These are phyloP conservation scores for Schizosaccharomyces japonicus DNA, from an alignment of 805 yeast genomes.

Conservation along the genomic window DNA sequence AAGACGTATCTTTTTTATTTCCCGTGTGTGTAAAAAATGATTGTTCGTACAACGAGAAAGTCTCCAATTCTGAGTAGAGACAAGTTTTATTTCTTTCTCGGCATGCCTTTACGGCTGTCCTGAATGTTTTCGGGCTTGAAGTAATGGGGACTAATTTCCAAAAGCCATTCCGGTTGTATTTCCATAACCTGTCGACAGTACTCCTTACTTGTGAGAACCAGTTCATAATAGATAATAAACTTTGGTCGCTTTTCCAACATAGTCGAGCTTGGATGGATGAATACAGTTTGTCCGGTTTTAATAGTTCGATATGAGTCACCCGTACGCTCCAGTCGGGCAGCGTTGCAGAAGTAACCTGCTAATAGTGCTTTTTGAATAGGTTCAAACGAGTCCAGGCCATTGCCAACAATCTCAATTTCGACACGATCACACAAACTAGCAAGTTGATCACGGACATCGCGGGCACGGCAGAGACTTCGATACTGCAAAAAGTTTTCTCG, in stretches of 20 bases:
- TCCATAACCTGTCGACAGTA: slow-evolving; percentile 73
- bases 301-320: slow-evolving; percentile 51
- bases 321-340: slow-evolving; percentile 30
- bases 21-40: too few species aligned
- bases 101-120: too few species aligned
- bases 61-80: too few species aligned
- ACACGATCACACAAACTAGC: slow-evolving; percentile 30
- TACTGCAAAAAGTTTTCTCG: slow-evolving; percentile 58
- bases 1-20: too few species aligned
- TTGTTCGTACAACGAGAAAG: too few species aligned
- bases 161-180: slow-evolving; percentile 68
- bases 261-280: slow-evolving; percentile 69
- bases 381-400: slow-evolving; percentile 29
- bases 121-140: slow-evolving; percentile 11
- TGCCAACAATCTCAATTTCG: slow-evolving; percentile 21
- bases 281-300: slow-evolving; percentile 44
- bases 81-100: too few species aligned
- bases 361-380: slow-evolving; percentile 34
- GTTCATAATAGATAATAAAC: slow-evolving; percentile 59
- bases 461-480: slow-evolving; percentile 49
- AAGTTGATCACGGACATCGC: slow-evolving; percentile 59
- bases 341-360: slow-evolving; percentile 23
- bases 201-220: slow-evolving; percentile 63
- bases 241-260: slow-evolving; percentile 41
- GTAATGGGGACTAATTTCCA: slow-evolving; percentile 23